phyloP scores from a whole-genome alignment of 371 early-diverging fungal genomes.

The Mucor racemosus region DNA sequence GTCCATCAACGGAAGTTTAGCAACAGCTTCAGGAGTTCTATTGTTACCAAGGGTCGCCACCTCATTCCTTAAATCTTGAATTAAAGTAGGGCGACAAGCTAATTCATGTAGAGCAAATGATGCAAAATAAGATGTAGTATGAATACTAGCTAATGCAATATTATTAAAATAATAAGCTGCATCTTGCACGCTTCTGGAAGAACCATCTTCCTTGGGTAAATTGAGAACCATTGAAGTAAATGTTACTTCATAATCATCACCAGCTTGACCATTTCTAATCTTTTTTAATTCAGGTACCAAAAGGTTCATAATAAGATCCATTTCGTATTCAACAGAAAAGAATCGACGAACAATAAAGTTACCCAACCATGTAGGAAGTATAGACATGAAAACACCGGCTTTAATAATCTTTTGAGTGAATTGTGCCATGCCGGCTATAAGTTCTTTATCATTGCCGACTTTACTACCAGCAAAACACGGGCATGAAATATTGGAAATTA shows the following conservation, averaged over 20 bases:
- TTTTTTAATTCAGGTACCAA: slow-evolving; percentile 33
- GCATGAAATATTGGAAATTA: slow-evolving; percentile 37
- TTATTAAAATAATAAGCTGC: slow-evolving; percentile 41
- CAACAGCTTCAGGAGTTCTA: slow-evolving; percentile 35
- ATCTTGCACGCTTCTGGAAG: slow-evolving; percentile 27
- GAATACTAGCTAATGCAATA: slow-evolving; percentile 47
- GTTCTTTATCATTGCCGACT: slow-evolving; percentile 24
- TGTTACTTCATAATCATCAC: slow-evolving; percentile 26
- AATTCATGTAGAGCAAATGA: slow-evolving; percentile 42
- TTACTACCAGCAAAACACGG: slow-evolving; percentile 41
- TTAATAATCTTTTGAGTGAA: slow-evolving; percentile 40
- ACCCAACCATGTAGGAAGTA: slow-evolving; percentile 34
- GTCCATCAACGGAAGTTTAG: slow-evolving; percentile 45
- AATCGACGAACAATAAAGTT: slow-evolving; percentile 27
- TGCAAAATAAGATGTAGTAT: slow-evolving; percentile 45
- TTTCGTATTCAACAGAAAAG: slow-evolving; percentile 37
- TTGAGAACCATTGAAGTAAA: slow-evolving; percentile 36
- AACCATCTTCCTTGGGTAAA: slow-evolving; percentile 35
- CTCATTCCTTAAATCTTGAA: slow-evolving; percentile 30
- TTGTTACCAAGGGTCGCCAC: slow-evolving; percentile 17
- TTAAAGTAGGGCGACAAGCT: slow-evolving; percentile 34
- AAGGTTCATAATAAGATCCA: slow-evolving; percentile 38
- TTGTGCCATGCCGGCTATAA: slow-evolving; percentile 36
- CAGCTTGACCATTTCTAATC: slow-evolving; percentile 18
- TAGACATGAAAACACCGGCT: slow-evolving; percentile 28